phyloP scores from a whole-genome alignment of 208 protist genomes.

The Trypanosoma cruzi region DNA sequence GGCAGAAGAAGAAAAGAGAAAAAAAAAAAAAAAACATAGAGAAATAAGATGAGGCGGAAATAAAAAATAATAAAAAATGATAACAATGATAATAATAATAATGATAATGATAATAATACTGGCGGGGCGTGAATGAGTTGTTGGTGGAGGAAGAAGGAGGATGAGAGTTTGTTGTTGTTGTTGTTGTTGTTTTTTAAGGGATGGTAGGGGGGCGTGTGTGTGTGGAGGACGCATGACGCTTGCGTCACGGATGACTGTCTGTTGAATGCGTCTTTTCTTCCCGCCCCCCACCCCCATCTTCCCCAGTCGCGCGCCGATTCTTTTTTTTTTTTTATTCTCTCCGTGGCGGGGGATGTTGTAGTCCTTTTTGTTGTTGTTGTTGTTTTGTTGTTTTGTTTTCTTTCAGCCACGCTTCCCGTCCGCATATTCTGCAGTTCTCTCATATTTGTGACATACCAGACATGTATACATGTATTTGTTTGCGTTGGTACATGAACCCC shows the following conservation, averaged over 20 bases:
- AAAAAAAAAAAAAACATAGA: conserved; percentile 10
- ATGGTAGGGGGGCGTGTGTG: no score
- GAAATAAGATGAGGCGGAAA: not conserved
- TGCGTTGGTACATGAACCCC: conserved; percentile 10
- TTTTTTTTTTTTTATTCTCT: conserved; percentile 8
- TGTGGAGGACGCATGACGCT: no score
- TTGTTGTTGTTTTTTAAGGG: no score
- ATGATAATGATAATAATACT: not conserved
- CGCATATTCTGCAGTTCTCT: no score
- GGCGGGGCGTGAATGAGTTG: not conserved
- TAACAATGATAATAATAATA: not conserved
- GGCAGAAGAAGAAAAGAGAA: conserved; percentile 24
- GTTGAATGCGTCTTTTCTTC: not conserved
- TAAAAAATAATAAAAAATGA: not conserved
- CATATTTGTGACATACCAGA: no score
- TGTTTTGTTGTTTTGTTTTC: no score
- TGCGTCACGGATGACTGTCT: no score
- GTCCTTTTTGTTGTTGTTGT: conserved; percentile 17
- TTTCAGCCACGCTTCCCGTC: no score
- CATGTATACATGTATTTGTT: not conserved
- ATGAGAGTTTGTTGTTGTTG: not conserved
- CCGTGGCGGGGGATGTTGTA: conserved; percentile 3
- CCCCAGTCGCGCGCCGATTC: not conserved
- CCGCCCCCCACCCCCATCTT: not conserved
- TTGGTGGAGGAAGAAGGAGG: not conserved